Conservation (phyloP, 495 filamentous ascomycete species). For the Chaetomium fimeti region DNA sequence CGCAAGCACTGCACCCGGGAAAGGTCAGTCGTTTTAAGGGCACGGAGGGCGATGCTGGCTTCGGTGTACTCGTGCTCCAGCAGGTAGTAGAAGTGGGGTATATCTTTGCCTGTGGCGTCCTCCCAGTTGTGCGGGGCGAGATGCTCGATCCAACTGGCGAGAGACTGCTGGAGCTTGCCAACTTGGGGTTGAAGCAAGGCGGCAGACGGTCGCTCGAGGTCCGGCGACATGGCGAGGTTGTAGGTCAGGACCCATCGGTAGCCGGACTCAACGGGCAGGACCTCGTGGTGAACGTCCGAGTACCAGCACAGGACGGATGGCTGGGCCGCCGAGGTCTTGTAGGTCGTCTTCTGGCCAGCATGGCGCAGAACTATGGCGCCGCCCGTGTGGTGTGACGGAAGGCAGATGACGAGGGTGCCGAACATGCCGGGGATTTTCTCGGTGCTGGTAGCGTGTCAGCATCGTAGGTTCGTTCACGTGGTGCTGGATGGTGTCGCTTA, state of each 20-base stretch:
- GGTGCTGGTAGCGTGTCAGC: slow-evolving; percentile 27
- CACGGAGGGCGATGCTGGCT: slow-evolving; percentile 38
- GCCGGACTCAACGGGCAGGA: slow-evolving; percentile 50
- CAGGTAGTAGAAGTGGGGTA: slow-evolving; percentile 36
- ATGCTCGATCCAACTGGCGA: slow-evolving; percentile 31
- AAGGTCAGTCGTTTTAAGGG: slow-evolving; percentile 46
- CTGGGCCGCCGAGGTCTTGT: slow-evolving; percentile 42
- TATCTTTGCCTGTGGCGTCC: slow-evolving; percentile 2
- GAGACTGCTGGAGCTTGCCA: slow-evolving; percentile 21
- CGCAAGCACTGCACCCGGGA: slow-evolving; percentile 31
- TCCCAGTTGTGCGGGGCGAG: neutral
- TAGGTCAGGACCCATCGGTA: slow-evolving; percentile 55
- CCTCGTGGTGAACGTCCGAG: slow-evolving; percentile 55
- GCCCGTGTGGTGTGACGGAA: slow-evolving; percentile 54
- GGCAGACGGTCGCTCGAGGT: slow-evolving; percentile 18
- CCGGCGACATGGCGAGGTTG: slow-evolving; percentile 46
- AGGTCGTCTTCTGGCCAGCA: slow-evolving; percentile 35
- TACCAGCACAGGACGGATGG: slow-evolving; percentile 51
- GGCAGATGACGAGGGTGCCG: slow-evolving; percentile 26
- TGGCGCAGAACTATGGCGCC: slow-evolving; percentile 51
- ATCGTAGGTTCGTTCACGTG: neutral
- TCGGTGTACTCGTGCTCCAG: slow-evolving; percentile 52
- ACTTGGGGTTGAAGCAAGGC: neutral
- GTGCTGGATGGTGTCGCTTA: slow-evolving; percentile 15
- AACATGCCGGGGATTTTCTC: slow-evolving; percentile 59